Percentiles rank a stretch among this genome's conserved stretches.
phyloP scores from a whole-genome alignment of 176 grass and related monocot genomes.

The Bothriochloa decipiens region DNA sequence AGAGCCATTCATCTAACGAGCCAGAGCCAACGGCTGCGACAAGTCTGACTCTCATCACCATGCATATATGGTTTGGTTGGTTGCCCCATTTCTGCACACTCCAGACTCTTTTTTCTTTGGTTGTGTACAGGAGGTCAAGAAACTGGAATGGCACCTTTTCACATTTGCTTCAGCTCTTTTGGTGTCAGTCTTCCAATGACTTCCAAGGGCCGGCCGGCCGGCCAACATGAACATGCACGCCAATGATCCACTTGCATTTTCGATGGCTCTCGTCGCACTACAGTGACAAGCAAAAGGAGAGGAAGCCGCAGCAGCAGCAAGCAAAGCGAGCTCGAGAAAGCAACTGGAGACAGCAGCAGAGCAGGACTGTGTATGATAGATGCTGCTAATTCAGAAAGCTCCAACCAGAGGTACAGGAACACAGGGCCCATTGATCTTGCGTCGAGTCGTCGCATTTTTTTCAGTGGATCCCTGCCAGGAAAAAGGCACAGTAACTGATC shows the following conservation, averaged over 20 bases:
- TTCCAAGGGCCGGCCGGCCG: constrained; percentile 34
- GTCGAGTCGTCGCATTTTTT: constrained; percentile 43
- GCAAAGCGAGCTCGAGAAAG: background rate
- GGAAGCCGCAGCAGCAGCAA: background rate
- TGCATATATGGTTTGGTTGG: constrained; percentile 1
- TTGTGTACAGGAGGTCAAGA: constrained; percentile 29
- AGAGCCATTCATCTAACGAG: background rate
- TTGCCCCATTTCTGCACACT: background rate
- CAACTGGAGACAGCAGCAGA: background rate
- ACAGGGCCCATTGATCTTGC: background rate
- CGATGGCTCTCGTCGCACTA: constrained; percentile 10
- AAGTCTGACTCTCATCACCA: constrained; percentile 3
- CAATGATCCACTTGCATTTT: constrained; percentile 44
- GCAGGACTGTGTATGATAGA: constrained; percentile 1
- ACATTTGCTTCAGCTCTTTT: constrained; percentile 29
- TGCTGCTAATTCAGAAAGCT: constrained; percentile 30
- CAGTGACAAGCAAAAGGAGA: constrained; percentile 40
- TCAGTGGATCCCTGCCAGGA: constrained; percentile 4
- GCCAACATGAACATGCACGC: constrained; percentile 1
- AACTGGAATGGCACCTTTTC: constrained; percentile 7
- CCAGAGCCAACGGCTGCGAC: constrained; percentile 12
- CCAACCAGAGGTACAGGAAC: background rate
- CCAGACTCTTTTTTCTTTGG: background rate
- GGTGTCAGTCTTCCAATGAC: constrained; percentile 40
- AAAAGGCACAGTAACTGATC: constrained; percentile 28